Evolutionary conservation across 2,329 filamentous ascomycete genomes (phyloP).

Genomic region (Volutella citrinella): DNA sequence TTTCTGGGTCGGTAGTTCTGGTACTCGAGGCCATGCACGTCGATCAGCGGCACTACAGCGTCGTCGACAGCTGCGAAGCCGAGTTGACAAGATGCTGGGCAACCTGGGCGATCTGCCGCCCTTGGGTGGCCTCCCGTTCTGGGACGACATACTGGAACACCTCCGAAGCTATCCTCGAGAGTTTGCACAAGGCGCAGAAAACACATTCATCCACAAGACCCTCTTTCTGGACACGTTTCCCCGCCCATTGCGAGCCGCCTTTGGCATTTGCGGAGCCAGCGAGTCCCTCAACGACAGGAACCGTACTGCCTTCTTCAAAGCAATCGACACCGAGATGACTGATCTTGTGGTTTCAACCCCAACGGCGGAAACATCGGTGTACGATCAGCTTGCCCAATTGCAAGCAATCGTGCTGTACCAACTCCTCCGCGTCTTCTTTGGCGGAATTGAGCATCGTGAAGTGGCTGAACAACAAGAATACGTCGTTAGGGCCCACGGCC

Average conservation of each 20-base stretch:
- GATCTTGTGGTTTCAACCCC: conserved; percentile 7
- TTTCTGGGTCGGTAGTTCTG: too few relatives aligned
- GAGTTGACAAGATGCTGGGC: too few relatives aligned
- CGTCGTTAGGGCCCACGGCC: conserved; percentile 5
- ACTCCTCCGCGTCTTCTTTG: conserved; percentile 22
- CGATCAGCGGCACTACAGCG: too few relatives aligned
- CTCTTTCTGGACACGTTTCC: conserved; percentile 3
- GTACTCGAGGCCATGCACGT: too few relatives aligned
- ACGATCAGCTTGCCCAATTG: conserved; percentile 17
- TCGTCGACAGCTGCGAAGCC: too few relatives aligned
- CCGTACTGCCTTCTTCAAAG: conserved; percentile 4
- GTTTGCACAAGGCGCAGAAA: conserved; percentile 7
- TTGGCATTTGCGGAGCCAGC: conserved; percentile 8
- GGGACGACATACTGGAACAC: conserved; percentile 1
- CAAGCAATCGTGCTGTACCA: conserved; percentile 23
- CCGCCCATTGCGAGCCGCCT: conserved; percentile 7
- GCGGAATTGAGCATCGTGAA: conserved; percentile 18
- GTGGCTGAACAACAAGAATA: conserved; percentile 16
- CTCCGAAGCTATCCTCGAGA: conserved; percentile 4
- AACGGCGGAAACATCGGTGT: conserved; percentile 7
- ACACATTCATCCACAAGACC: conserved; percentile 9
- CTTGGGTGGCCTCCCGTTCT: neutral
- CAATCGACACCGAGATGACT: conserved; percentile 18
- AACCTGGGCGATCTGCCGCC: conserved; percentile 4
- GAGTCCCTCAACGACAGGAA: conserved; percentile 4